Base-by-base conservation (phyloP, 2,329 filamentous ascomycete species). In the Plenodomus lindquistii region DNA sequence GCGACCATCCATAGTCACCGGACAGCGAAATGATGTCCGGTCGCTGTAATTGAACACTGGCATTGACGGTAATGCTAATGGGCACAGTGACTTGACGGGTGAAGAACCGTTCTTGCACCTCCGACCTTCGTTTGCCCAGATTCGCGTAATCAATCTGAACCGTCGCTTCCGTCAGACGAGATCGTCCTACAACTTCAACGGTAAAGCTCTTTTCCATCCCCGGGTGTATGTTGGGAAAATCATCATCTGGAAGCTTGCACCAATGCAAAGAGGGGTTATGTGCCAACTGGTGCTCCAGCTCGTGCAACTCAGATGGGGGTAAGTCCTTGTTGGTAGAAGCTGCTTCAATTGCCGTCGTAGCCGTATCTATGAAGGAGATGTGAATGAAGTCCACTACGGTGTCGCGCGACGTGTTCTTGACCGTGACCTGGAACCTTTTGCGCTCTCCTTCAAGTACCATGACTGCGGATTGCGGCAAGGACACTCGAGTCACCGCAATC, bases 361-460 rank as follows among this genome's bases (percentile, higher is more conserved):
- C 92, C 1, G 91, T 95, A 73, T 97, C 91, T 59, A 91, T 86
- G 68, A 96, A 96, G 0, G 90, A 92, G 50, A 97, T 91, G 20
- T 94, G 80, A 29, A 97, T 76, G 46, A 97, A 86, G 65, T 96
- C 90, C 1, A 90, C 89, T 1, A 89, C 79, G 1, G 87, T 91
- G 1, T 79, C 69, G 17, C 51, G 59, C 0, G 91, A 94, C 8
- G 84, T 77, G 57, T 99, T 99, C 57, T 88, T 83, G 13, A 97
- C 75, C 0, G 88, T 92, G 15, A 97, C 81, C 0, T 83, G 86
- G 65, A 97, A 95, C 0, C 78, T 77, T 59, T 85, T 86, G 18
- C 82, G 83, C 72, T 99, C 93, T 37, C 94, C 94, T 74, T 97
- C 93, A 5, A 99, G 79, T 10, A 99, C 81, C 91, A 96, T 97